phyloP scores from a whole-genome alignment of 345 rosid genomes.

The Limnanthes douglasii region DNA sequence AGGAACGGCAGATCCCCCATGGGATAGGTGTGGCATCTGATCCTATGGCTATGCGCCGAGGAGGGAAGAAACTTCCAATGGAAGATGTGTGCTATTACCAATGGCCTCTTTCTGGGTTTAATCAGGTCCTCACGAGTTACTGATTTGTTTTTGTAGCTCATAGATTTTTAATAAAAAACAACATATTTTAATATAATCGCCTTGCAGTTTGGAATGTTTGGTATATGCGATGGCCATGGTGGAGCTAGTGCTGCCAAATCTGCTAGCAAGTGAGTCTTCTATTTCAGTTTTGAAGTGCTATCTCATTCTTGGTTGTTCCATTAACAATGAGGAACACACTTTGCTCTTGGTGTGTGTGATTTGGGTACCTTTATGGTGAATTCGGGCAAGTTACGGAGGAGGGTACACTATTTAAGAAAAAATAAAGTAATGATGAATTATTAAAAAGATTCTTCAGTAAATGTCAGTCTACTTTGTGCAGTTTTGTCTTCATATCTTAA shows the following conservation, averaged over 20 bases:
- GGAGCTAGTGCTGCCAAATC: conserved; percentile 81
- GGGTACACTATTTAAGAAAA: too few relatives aligned
- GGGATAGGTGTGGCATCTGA: conserved; percentile 84
- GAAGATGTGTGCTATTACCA: conserved; percentile 86
- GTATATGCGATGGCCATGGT: conserved; percentile 97
- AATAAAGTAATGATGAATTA: too few relatives aligned
- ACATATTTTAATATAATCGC: background rate
- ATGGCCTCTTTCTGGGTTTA: conserved; percentile 84
- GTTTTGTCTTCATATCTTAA: too few relatives aligned
- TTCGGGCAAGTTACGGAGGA: too few relatives aligned
- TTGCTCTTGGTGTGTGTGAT: too few relatives aligned
- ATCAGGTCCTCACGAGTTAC: conserved; percentile 44
- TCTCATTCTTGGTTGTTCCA: conserved; percentile 6
- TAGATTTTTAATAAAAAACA: conserved; percentile 5
- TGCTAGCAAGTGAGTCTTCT: conserved; percentile 76
- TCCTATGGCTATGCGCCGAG: conserved; percentile 92
- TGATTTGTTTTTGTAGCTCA: conserved; percentile 5
- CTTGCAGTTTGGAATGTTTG: conserved; percentile 87
- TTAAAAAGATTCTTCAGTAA: too few relatives aligned
- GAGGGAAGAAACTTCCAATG: conserved; percentile 90
- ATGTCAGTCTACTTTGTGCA: too few relatives aligned
- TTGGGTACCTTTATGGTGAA: too few relatives aligned
- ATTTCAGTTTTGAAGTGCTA: conserved; percentile 9
- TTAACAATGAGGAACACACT: background rate
- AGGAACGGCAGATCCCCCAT: conserved; percentile 42